phyloP scores from a whole-genome alignment of 371 early-diverging fungal genomes.

The Cladochytrium tenue region DNA sequence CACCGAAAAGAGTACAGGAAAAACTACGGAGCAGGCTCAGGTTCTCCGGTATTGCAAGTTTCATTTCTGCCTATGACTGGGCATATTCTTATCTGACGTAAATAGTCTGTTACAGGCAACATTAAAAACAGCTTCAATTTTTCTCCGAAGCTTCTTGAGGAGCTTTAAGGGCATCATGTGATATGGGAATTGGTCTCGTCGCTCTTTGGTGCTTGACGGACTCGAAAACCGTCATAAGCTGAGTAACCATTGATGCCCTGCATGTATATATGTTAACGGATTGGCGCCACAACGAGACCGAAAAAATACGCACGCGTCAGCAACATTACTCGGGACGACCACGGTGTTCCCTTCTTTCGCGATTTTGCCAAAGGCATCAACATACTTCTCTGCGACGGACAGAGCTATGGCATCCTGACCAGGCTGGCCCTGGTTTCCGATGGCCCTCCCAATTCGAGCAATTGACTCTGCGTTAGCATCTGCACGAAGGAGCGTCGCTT shows the following conservation, averaged over 20 bases:
- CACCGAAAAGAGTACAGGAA: too few relatives aligned
- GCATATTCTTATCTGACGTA: too few relatives aligned
- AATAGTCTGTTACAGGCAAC: too few relatives aligned
- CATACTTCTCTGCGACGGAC: slow-evolving; percentile 95
- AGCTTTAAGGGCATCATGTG: too few relatives aligned
- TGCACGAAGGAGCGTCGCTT: slow-evolving; percentile 85
- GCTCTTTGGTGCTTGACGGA: slow-evolving; percentile 9
- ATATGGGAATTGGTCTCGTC: neutral
- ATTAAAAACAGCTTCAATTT: too few relatives aligned
- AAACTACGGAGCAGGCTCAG: too few relatives aligned
- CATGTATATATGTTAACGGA: slow-evolving; percentile 2
- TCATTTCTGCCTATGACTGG: too few relatives aligned
- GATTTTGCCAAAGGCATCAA: slow-evolving; percentile 88
- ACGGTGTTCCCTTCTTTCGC: slow-evolving; percentile 93
- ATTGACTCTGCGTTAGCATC: slow-evolving; percentile 83
- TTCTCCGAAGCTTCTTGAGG: too few relatives aligned
- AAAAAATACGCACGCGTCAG: slow-evolving; percentile 58
- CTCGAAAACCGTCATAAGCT: slow-evolving; percentile 40
- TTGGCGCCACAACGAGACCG: neutral
- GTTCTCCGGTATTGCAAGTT: too few relatives aligned
- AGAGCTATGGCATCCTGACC: slow-evolving; percentile 88
- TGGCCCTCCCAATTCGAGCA: slow-evolving; percentile 75
- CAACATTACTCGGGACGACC: slow-evolving; percentile 84
- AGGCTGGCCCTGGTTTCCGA: slow-evolving; percentile 51
- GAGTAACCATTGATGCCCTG: slow-evolving; percentile 40